These are phyloP conservation scores for Margaritispora aquatica DNA, from an alignment of 495 filamentous ascomycete species.

Conservation along the genomic window DNA sequence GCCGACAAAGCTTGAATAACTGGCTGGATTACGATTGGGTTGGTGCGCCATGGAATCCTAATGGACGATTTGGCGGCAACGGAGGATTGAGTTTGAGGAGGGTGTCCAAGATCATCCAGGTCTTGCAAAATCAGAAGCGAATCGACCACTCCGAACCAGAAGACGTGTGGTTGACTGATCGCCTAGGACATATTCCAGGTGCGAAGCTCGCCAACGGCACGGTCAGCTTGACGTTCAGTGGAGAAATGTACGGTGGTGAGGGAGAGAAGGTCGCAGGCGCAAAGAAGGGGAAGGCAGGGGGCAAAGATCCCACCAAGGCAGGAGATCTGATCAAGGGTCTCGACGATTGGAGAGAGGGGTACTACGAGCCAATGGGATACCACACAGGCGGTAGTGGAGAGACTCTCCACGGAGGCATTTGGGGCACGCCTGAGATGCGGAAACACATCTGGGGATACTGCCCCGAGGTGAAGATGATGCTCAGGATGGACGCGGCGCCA, in stretches of 20 bases:
- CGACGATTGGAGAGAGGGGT: slow-evolving; percentile 39
- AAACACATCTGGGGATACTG: slow-evolving; percentile 45
- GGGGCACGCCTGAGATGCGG: slow-evolving; percentile 34
- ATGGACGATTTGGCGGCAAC: slow-evolving; percentile 38
- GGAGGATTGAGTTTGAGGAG: slow-evolving; percentile 41
- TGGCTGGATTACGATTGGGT: slow-evolving; percentile 47
- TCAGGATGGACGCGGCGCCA: slow-evolving; percentile 39
- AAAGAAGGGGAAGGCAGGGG: slow-evolving; percentile 12
- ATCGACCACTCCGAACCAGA: slow-evolving; percentile 33
- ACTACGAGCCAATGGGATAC: slow-evolving; percentile 47
- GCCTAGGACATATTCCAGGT: slow-evolving; percentile 35
- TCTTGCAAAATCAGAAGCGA: slow-evolving; percentile 36
- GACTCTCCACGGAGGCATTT: slow-evolving; percentile 31
- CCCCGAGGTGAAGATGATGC: slow-evolving; percentile 46
- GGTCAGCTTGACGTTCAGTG: slow-evolving; percentile 34
- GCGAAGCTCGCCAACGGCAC: slow-evolving; percentile 39
- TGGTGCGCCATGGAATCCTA: slow-evolving; percentile 42
- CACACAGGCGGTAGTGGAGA: slow-evolving; percentile 40
- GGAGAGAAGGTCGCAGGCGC: slow-evolving; percentile 17
- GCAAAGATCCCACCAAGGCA: slow-evolving; percentile 20
- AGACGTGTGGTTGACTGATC: slow-evolving; percentile 43
- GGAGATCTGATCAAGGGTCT: slow-evolving; percentile 29
- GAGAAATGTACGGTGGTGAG: slow-evolving; percentile 33
- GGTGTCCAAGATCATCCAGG: slow-evolving; percentile 40
- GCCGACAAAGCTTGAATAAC: slow-evolving; percentile 35